A percentile compares a stretch with the other conserved stretches of the same genome.
These are phyloP conservation scores for Termitomyces sp. DNA, from an alignment of 768 basidiomycete species.

Conservation along the genomic window DNA sequence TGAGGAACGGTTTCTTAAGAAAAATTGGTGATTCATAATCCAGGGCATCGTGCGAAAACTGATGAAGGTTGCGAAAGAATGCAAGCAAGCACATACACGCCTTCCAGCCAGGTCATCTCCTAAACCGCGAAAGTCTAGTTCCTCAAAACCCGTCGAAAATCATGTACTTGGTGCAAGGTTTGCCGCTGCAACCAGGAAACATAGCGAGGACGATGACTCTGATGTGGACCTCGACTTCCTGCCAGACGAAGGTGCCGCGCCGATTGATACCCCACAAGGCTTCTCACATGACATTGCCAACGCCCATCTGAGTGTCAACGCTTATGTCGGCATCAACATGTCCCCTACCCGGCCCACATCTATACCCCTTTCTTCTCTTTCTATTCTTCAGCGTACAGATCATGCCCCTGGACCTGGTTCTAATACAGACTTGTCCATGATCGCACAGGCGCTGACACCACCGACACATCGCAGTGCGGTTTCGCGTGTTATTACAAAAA, in stretches of 20 bases:
- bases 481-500: slow-evolving; percentile 73
- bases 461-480: slow-evolving; percentile 58
- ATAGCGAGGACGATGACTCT: slow-evolving; percentile 48
- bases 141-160: slow-evolving; percentile 28
- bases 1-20: neutral
- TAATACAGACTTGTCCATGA: slow-evolving; percentile 23
- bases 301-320: slow-evolving; percentile 35
- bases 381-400: slow-evolving; percentile 25
- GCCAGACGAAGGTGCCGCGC: slow-evolving; percentile 36
- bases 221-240: slow-evolving; percentile 79
- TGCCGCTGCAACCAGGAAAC: slow-evolving; percentile 50
- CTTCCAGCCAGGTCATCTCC: slow-evolving; percentile 23
- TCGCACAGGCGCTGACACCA: slow-evolving; percentile 34
- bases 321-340: slow-evolving; percentile 29
- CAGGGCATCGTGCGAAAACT: slow-evolving; percentile 79
- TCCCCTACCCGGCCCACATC: slow-evolving; percentile 37
- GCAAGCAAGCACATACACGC: slow-evolving; percentile 61
- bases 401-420: slow-evolving; percentile 27
- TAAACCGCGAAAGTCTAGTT: slow-evolving; percentile 25
- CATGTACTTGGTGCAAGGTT: slow-evolving; percentile 61
- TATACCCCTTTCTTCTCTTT: slow-evolving; percentile 50
- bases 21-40: slow-evolving; percentile 1
- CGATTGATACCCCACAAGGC: slow-evolving; percentile 22
- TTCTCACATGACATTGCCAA: slow-evolving; percentile 41
- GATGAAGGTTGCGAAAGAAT: slow-evolving; percentile 78